Percentiles rank a stretch among this genome's conserved stretches.
phyloP scores from a whole-genome alignment of 805 yeast species.

The Myxozyma kluyveri region DNA sequence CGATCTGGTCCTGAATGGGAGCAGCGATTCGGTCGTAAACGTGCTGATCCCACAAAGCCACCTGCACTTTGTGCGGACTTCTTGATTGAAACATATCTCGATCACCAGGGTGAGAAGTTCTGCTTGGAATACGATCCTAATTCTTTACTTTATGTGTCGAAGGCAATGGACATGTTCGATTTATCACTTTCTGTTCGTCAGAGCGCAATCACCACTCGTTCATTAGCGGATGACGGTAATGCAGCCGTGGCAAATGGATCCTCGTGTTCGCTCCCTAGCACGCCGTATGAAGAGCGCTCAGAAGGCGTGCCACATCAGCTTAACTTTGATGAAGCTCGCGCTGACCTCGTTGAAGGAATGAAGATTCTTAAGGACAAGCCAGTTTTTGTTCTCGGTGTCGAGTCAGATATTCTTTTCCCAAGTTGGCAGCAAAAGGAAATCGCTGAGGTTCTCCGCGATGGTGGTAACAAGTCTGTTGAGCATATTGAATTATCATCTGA shows the following conservation, averaged over 20 bases:
- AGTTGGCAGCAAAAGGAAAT: slow-evolving; percentile 92
- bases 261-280: slow-evolving; percentile 18
- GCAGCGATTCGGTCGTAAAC: slow-evolving; percentile 79
- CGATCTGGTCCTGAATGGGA: slow-evolving; percentile 98
- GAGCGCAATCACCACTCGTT: slow-evolving; percentile 15
- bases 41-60: slow-evolving; percentile 72
- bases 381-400: slow-evolving; percentile 83
- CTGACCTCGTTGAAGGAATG: slow-evolving; percentile 68
- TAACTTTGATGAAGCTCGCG: slow-evolving; percentile 26
- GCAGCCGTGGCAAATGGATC: slow-evolving; percentile 1
- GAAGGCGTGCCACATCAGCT: slow-evolving; percentile 36
- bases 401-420: slow-evolving; percentile 86
- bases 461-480: slow-evolving; percentile 43
- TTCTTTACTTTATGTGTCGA: slow-evolving; percentile 79
- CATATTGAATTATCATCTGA: slow-evolving; percentile 76
- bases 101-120: slow-evolving; percentile 90
- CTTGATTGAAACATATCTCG: slow-evolving; percentile 85
- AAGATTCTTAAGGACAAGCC: slow-evolving; percentile 59
- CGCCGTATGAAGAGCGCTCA: slow-evolving; percentile 32
- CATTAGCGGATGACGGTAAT: neutral
- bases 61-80: slow-evolving; percentile 95
- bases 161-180: slow-evolving; percentile 94
- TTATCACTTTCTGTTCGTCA: slow-evolving; percentile 37
- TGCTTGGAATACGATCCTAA: slow-evolving; percentile 88
- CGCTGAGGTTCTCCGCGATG: slow-evolving; percentile 52